A percentile compares a stretch with the other conserved stretches of the same genome.
Evolutionary conservation across 2,329 filamentous ascomycete genomes (phyloP).

Genomic region (Thielaviopsis populi): DNA sequence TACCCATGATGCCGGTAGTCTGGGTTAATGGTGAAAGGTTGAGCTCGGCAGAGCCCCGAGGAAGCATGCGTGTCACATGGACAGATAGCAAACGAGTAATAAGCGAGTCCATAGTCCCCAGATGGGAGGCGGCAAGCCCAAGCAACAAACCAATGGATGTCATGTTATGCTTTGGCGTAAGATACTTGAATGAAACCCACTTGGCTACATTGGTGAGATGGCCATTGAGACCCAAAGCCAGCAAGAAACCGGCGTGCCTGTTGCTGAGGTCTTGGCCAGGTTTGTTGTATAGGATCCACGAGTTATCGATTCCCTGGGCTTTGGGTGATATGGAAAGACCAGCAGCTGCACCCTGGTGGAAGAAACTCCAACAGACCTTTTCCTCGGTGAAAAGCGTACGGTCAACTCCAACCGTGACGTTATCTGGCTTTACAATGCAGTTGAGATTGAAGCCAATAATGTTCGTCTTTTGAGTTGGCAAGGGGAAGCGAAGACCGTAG

Average conservation of each 20-base stretch:
- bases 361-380: conserved; percentile 96
- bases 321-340: conserved; percentile 80
- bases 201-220: conserved; percentile 90
- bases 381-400: conserved; percentile 80
- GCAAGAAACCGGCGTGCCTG: conserved; percentile 83
- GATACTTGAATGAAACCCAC: conserved; percentile 97
- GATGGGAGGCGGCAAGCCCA: conserved; percentile 80
- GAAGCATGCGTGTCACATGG: conserved; percentile 88
- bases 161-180: conserved; percentile 99
- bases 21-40: conserved; percentile 88
- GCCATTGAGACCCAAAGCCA: conserved; percentile 83
- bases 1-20: conserved; percentile 93
- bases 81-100: conserved; percentile 89
- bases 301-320: conserved; percentile 89
- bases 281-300: conserved; percentile 98
- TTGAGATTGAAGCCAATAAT: conserved; percentile 84
- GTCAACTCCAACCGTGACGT: conserved; percentile 87
- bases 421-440: conserved; percentile 80
- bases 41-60: conserved; percentile 78
- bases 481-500: conserved; percentile 71
- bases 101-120: conserved; percentile 93
- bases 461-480: conserved; percentile 83
- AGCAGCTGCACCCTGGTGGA: conserved; percentile 89
- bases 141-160: conserved; percentile 91
- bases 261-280: conserved; percentile 75